phyloP scores from a whole-genome alignment of 257 asterid species.

The Fraxinus cuspidata region DNA sequence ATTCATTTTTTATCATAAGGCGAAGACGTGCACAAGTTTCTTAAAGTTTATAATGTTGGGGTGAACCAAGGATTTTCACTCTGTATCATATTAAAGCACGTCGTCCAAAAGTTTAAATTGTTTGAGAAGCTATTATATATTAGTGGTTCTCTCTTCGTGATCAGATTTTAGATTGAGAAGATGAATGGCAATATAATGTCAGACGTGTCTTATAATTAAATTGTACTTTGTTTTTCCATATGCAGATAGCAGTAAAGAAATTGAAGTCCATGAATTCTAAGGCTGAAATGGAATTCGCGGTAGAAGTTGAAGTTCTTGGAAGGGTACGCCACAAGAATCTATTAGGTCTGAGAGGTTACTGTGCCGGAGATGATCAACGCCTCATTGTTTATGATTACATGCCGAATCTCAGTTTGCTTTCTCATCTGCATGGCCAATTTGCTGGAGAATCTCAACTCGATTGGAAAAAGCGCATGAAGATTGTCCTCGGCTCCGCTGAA shows the following conservation, averaged over 20 bases:
- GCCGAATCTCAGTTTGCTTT: slow-evolving; percentile 83
- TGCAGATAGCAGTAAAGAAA: slow-evolving; percentile 84
- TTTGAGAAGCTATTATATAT: too few relatives aligned
- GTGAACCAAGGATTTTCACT: too few relatives aligned
- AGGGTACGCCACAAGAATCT: slow-evolving; percentile 83
- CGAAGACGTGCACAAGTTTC: too few relatives aligned
- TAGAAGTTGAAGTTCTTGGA: slow-evolving; percentile 87
- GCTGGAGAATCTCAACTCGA: slow-evolving; percentile 61
- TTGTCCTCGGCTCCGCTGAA: slow-evolving; percentile 72
- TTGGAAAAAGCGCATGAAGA: slow-evolving; percentile 71
- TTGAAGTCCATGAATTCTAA: slow-evolving; percentile 78
- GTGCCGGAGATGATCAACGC: slow-evolving; percentile 72
- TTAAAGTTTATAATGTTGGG: too few relatives aligned
- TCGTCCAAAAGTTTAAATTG: too few relatives aligned
- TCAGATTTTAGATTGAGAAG: too few relatives aligned
- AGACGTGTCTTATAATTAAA: background rate
- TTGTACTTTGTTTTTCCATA: background rate
- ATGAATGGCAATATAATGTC: background rate
- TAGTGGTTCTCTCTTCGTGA: too few relatives aligned
- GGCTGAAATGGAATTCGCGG: slow-evolving; percentile 90
- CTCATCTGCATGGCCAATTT: slow-evolving; percentile 80
- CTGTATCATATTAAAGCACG: too few relatives aligned
- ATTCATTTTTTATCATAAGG: too few relatives aligned
- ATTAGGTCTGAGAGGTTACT: slow-evolving; percentile 74
- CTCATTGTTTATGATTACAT: slow-evolving; percentile 81